These are phyloP conservation scores for Echinochloa phyllopogon DNA, from an alignment of 176 grass and related monocot species.

Conservation along the genomic window DNA sequence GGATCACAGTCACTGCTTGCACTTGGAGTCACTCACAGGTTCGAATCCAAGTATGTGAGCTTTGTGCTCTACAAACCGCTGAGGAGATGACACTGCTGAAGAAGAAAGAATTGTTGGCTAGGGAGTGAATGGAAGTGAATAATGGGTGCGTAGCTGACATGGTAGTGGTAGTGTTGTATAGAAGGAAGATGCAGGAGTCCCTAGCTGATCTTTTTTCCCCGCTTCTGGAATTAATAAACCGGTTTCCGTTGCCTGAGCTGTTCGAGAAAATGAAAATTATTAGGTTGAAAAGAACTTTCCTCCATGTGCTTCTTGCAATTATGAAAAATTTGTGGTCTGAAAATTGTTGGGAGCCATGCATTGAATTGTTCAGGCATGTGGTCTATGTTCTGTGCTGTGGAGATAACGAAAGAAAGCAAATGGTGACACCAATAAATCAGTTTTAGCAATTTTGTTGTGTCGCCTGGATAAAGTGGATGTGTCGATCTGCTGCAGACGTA, in stretches of 20 bases:
- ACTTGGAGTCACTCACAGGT: slow-evolving; percentile 79
- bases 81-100: slow-evolving; percentile 44
- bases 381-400: neutral
- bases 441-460: neutral
- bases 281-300: neutral
- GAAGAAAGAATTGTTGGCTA: neutral
- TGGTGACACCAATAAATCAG: neutral
- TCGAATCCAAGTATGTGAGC: slow-evolving; percentile 86
- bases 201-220: neutral
- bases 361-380: neutral
- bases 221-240: neutral
- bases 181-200: neutral
- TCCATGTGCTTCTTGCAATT: neutral
- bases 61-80: slow-evolving; percentile 83
- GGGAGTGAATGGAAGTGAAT: slow-evolving; percentile 34
- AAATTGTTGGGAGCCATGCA: neutral
- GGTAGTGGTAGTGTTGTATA: slow-evolving; percentile 44
- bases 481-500: slow-evolving; percentile 15
- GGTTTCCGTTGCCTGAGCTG: slow-evolving; percentile 16
- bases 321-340: neutral
- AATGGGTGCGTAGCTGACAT: slow-evolving; percentile 37
- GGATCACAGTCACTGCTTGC: slow-evolving; percentile 76
- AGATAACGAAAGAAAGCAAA: neutral
- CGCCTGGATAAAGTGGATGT: slow-evolving; percentile 14
- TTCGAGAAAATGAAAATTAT: neutral